Evolutionary conservation across 805 yeast genomes (phyloP).

Genomic region (Debaryomyces hansenii): DNA sequence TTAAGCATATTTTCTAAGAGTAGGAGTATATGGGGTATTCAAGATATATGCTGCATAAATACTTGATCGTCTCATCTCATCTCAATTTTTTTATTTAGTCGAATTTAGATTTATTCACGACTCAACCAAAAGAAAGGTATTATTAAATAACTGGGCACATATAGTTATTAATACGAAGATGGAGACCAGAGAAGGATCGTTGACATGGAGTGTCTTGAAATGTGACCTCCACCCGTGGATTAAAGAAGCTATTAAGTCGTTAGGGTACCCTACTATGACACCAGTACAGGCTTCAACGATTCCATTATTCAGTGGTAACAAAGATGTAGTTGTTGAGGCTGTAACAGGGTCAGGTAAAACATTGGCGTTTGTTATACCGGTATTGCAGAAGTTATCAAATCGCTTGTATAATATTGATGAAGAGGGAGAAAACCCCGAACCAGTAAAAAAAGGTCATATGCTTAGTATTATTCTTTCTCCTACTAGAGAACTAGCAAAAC

Average conservation of each 20-base stretch:
- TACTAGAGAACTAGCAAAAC: slow-evolving; percentile 67
- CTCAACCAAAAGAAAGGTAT: not conserved
- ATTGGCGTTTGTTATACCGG: slow-evolving; percentile 82
- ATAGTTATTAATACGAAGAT: slow-evolving; percentile 5
- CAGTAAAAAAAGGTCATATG: slow-evolving; percentile 61
- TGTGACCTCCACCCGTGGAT: slow-evolving; percentile 69
- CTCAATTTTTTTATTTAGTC: slow-evolving; percentile 3
- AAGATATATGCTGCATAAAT: not conserved
- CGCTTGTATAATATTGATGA: slow-evolving; percentile 21
- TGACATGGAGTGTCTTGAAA: slow-evolving; percentile 60
- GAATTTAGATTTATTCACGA: not conserved
- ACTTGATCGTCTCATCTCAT: slow-evolving; percentile 4
- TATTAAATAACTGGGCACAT: too few species aligned
- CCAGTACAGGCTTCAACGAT: slow-evolving; percentile 96
- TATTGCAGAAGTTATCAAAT: slow-evolving; percentile 61
- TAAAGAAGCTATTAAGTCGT: slow-evolving; percentile 62
- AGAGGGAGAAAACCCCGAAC: slow-evolving; percentile 22
- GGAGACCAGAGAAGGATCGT: slow-evolving; percentile 38
- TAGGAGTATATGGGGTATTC: not conserved
- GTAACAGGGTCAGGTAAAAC: slow-evolving; percentile 99
- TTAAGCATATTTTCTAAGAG: slow-evolving; percentile 19
- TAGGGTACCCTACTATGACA: slow-evolving; percentile 83
- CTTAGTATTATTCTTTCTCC: slow-evolving; percentile 75
- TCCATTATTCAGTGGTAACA: slow-evolving; percentile 78
- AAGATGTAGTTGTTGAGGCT: slow-evolving; percentile 96